Base-by-base conservation (phyloP, 208 protist genomes). In the Leishmania gerbilli region DNA sequence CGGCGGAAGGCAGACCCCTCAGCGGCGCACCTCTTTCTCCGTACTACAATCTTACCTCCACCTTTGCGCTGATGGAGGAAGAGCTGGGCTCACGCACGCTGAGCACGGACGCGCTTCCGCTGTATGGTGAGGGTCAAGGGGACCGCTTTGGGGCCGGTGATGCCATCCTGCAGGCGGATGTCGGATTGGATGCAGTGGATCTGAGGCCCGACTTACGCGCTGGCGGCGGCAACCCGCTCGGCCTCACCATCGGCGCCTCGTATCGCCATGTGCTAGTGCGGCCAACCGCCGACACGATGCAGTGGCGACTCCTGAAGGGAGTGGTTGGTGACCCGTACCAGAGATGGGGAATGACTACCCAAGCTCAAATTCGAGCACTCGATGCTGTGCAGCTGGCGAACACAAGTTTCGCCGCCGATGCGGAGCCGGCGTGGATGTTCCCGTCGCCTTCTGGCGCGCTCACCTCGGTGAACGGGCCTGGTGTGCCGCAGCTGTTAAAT, bases 21-120 rank as follows among this genome's bases (percentile, higher is more conserved):
- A 51, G 56, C 58, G 64, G 69, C n/a, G 74, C 68, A 34, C 31
- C 75, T 49, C 78, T 85, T 56, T 92, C 91, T 71, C 92, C 91
- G 6, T 96, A 95, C 68, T 78, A 87, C 68, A 82, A 80, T 40
- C 91, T 97, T 6, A 91, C 83, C 42, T 87, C 91, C 56, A 87
- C 92, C 37, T 95, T 92, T 77, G 78, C 79, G 15, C 71, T 93
- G 53, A 91, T 95, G 84, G 92, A 95, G 81, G 92, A 95, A 80
- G 92, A 96, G 67, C 84, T 97, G 13, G 80, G 84, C 60, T 84
- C 79, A 24, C 79, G 81, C 55, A 94, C 88, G 3, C 85, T 80
- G 19, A 81, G 65, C 83, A 78, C 83, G 74, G 88, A 89, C 8
- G 75, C 86, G 27, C 34, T 85, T 37, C 51, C 78, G 15, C 15